Conservation (phyloP, 305 asterid genomes). For the Salvia sclarea region DNA sequence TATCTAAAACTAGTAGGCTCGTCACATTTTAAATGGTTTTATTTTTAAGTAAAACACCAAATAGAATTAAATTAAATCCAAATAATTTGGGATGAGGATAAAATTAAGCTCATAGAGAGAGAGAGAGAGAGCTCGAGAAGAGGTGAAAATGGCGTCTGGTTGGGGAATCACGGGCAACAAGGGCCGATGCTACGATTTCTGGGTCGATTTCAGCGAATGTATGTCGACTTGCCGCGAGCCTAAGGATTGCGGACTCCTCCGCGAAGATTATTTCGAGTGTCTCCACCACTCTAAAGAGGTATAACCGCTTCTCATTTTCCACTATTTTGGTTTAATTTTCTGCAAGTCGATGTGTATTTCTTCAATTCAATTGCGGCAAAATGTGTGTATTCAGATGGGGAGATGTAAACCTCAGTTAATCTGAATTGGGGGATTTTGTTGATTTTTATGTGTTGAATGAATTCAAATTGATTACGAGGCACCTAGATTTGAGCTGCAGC, state of each 20-base stretch:
- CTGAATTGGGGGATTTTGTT: background rate
- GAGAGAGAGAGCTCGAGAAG: slow-evolving; percentile 34
- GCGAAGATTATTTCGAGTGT: slow-evolving; percentile 96
- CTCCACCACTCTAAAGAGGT: slow-evolving; percentile 99
- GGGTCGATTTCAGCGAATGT: slow-evolving; percentile 96
- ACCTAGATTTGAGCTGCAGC: background rate
- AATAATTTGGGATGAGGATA: too few relatives aligned
- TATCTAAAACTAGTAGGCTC: too few relatives aligned
- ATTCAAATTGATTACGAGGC: background rate
- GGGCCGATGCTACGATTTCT: slow-evolving; percentile 95
- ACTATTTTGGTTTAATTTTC: background rate
- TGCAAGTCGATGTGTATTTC: background rate
- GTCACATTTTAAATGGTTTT: too few relatives aligned
- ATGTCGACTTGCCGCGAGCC: slow-evolving; percentile 95
- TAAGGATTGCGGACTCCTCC: slow-evolving; percentile 80
- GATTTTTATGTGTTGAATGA: background rate
- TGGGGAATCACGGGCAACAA: slow-evolving; percentile 98
- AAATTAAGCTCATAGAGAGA: too few relatives aligned
- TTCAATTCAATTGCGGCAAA: slow-evolving; percentile 1
- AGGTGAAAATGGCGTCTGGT: slow-evolving; percentile 81
- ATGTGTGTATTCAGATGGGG: background rate
- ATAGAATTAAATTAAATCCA: too few relatives aligned
- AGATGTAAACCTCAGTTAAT: background rate
- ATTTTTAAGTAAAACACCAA: too few relatives aligned
- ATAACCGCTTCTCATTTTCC: background rate